A percentile compares a stretch with the other conserved stretches of the same genome.
phyloP scores from a whole-genome alignment of 306 rosid genomes.

The Castanospermum australe region DNA sequence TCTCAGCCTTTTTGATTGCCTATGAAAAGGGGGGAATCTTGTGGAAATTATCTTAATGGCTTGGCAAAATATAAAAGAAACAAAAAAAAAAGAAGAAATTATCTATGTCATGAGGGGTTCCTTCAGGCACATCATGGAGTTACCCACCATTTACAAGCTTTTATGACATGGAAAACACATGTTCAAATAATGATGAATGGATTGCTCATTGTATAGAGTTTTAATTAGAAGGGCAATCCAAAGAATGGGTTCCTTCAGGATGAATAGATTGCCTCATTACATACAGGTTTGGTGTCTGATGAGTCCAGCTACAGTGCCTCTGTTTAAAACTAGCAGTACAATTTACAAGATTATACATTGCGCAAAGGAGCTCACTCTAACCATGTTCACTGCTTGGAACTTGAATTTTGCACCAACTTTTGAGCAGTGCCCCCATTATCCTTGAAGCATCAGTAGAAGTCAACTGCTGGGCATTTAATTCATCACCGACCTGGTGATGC shows the following conservation, averaged over 20 bases:
- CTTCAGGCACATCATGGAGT: not conserved
- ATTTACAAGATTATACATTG: conserved; percentile 8
- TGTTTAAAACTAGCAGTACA: not conserved
- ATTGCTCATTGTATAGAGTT: not conserved
- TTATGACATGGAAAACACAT: not conserved
- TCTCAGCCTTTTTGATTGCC: not conserved
- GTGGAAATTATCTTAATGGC: not conserved
- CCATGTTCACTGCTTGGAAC: not conserved
- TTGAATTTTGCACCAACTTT: not conserved
- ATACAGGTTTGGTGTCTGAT: not conserved
- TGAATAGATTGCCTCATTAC: too few species aligned
- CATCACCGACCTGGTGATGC: not conserved
- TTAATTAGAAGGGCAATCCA: too few species aligned
- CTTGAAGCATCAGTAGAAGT: conserved; percentile 8
- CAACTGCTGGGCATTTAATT: conserved; percentile 7
- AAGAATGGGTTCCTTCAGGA: too few species aligned
- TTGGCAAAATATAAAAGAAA: not conserved
- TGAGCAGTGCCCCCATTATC: not conserved
- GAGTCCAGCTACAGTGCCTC: not conserved
- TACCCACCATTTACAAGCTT: not conserved
- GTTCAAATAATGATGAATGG: conserved; percentile 5
- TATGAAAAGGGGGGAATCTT: not conserved
- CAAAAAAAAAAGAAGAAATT: too few species aligned
- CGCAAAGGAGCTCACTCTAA: too few species aligned
- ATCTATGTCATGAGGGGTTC: too few species aligned